These are phyloP conservation scores for Toxicodendron radicans DNA, from an alignment of 345 rosid genomes.

Conservation along the genomic window DNA sequence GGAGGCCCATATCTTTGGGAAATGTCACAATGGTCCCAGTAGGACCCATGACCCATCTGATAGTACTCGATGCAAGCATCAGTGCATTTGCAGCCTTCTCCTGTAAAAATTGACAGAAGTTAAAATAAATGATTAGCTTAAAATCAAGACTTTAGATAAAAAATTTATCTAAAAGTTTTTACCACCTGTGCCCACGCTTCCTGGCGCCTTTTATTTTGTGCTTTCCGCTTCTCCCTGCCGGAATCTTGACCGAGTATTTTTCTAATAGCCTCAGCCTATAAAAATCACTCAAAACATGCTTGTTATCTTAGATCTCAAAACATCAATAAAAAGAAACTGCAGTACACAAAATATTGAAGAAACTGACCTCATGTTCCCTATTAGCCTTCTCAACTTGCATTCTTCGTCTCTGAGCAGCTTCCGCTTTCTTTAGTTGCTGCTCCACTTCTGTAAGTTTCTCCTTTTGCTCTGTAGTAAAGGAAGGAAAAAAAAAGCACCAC, in stretches of 20 bases:
- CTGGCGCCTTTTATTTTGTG: conserved; percentile 69
- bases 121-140: conserved; percentile 18
- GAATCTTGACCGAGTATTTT: conserved; percentile 98
- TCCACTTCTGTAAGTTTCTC: conserved; percentile 82
- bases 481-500: conserved; percentile 1
- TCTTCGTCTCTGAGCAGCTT: conserved; percentile 92
- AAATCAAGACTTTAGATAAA: conserved; percentile 2
- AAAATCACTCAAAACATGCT: conserved; percentile 18
- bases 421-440: conserved; percentile 84
- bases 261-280: conserved; percentile 85
- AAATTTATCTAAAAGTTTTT: conserved; percentile 1
- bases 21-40: conserved; percentile 77
- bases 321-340: not conserved
- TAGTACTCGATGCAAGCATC: conserved; percentile 43
- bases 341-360: conserved; percentile 14
- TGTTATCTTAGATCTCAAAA: conserved; percentile 13
- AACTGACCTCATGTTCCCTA: conserved; percentile 77
- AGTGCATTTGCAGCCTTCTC: conserved; percentile 71
- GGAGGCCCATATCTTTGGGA: conserved; percentile 71
- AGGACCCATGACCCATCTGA: conserved; percentile 75
- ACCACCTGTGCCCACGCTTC: conserved; percentile 87
- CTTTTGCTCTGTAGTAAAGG: conserved; percentile 60
- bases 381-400: conserved; percentile 91
- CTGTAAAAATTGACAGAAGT: conserved; percentile 32
- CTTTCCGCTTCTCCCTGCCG: conserved; percentile 83